Evolutionary conservation across 2,329 filamentous ascomycete species (phyloP).

Genomic region (Incumbomyces delicatus): DNA sequence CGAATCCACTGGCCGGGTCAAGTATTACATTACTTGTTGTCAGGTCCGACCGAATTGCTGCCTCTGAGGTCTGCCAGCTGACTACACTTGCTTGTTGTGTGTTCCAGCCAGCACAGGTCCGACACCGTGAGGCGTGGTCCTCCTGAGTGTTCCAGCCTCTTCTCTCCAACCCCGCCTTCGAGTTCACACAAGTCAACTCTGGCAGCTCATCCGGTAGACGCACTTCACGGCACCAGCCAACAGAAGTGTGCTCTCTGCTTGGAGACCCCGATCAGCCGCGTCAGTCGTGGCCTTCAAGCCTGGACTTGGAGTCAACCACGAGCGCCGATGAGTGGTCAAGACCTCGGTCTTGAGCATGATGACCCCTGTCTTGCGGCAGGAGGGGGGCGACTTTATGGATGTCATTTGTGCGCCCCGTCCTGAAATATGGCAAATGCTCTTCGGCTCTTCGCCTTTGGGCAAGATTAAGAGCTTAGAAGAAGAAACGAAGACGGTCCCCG

Average conservation of each 20-base stretch:
- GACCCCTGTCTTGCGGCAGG: slow-evolving; percentile 29
- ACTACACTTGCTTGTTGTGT: slow-evolving; percentile 15
- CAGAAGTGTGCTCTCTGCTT: slow-evolving; percentile 37
- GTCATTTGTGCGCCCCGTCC: slow-evolving; percentile 80
- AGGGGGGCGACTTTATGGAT: slow-evolving; percentile 80
- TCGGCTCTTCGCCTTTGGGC: slow-evolving; percentile 21
- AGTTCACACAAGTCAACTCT: slow-evolving; percentile 21
- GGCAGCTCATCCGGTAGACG: slow-evolving; percentile 36
- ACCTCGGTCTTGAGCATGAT: slow-evolving; percentile 20
- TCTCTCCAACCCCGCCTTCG: slow-evolving; percentile 30
- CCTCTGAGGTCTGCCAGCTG: slow-evolving; percentile 10
- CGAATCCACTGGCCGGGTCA: slow-evolving; percentile 19
- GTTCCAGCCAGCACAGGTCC: slow-evolving; percentile 14
- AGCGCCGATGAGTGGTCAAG: slow-evolving; percentile 41
- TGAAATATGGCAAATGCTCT: slow-evolving; percentile 26
- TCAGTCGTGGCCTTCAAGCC: slow-evolving; percentile 54
- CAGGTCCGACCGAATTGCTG: slow-evolving; percentile 13
- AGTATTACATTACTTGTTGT: slow-evolving; percentile 18
- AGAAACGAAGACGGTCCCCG: slow-evolving; percentile 93
- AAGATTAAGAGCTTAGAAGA: slow-evolving; percentile 45
- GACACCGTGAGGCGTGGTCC: neutral
- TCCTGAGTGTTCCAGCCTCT: slow-evolving; percentile 27
- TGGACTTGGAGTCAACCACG: slow-evolving; percentile 40
- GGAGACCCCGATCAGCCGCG: slow-evolving; percentile 52
- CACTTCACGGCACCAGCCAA: slow-evolving; percentile 45